Percentiles rank a stretch among this genome's conserved stretches.
Evolutionary conservation across 129 eudicot species (phyloP).

Genomic region (Lactuca sativa): DNA sequence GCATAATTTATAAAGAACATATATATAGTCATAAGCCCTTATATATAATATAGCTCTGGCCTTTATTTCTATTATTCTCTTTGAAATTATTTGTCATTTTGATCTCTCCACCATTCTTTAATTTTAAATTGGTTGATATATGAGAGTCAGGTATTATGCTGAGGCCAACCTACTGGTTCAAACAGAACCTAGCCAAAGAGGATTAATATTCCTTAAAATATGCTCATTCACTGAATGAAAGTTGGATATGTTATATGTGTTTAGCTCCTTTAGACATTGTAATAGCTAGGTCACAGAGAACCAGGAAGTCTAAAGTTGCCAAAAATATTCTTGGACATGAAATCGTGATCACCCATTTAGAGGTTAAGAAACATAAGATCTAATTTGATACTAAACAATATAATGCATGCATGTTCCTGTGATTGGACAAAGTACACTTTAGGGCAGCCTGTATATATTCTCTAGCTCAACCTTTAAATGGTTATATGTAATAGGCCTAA

Average conservation of each 20-base stretch:
- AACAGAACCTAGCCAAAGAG: conserved; percentile 6
- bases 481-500: neutral
- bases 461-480: conserved; percentile 16
- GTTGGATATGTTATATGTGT: conserved; percentile 7
- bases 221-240: conserved; percentile 12
- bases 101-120: conserved; percentile 7
- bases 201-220: conserved; percentile 7
- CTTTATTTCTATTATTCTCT: neutral
- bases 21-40: neutral
- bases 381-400: conserved; percentile 2
- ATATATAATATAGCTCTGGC: neutral
- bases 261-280: conserved; percentile 5
- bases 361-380: conserved; percentile 4
- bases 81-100: neutral
- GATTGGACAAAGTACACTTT: conserved; percentile 14
- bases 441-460: conserved; percentile 19
- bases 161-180: conserved; percentile 10
- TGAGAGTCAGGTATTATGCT: conserved; percentile 2
- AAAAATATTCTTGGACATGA: conserved; percentile 10
- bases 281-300: neutral
- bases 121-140: neutral
- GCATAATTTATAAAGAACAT: neutral
- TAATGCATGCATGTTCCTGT: conserved; percentile 4
- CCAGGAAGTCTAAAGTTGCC: conserved; percentile 15
- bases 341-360: conserved; percentile 6